Base-by-base conservation (phyloP, 768 basidiomycete genomes). In the Suillus paluster region DNA sequence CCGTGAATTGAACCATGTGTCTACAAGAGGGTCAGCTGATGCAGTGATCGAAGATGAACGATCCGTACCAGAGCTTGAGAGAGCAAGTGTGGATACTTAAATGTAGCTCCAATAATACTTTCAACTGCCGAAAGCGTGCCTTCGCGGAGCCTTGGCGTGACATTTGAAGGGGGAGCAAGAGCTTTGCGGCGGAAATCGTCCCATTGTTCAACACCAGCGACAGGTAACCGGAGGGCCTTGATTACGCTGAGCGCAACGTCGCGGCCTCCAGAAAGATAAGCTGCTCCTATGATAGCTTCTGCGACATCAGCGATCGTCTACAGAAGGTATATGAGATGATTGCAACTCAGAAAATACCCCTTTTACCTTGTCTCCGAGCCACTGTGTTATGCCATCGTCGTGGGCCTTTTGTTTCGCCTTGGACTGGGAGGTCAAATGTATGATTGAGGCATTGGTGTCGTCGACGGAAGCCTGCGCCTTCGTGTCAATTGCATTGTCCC, bases 211-310 rank as follows among this genome's bases (percentile, higher is more conserved):
- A 92, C 76, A 65, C 81, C 77, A 4, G 83, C 81, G n/a, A 93
- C 76, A 1, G 87, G 86, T 41, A 95, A 76, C 57, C 84, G 81
- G 67, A 95, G 77, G 25, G 81, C 81, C 70, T 90, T 91, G 46
- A 84, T 81, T 25, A 81, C 84, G 63, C 81, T 81, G 50, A 93
- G 81, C 7, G 89, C 93, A 21, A 76, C 73, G 57, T 91, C 88
- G 54, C 81, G 79, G 57, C 92, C 93, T 12, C 89, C 89, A 25
- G 88, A 85, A 49, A 91, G 78, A 70, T 88, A 94, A 5, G 90
- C 91, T 19, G 92, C 93, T 38, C 89, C 94, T 30, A 94, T 86
- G 62, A 95, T 86, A 4, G 94, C 91, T 74, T 95, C 94, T 10
- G 86, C 84, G 46, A 94, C 90, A 74, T 95, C 94, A 54, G 94